Evolutionary conservation across 352 stramenopile genomes (phyloP).

Genomic region (Blastocystis sp.): DNA sequence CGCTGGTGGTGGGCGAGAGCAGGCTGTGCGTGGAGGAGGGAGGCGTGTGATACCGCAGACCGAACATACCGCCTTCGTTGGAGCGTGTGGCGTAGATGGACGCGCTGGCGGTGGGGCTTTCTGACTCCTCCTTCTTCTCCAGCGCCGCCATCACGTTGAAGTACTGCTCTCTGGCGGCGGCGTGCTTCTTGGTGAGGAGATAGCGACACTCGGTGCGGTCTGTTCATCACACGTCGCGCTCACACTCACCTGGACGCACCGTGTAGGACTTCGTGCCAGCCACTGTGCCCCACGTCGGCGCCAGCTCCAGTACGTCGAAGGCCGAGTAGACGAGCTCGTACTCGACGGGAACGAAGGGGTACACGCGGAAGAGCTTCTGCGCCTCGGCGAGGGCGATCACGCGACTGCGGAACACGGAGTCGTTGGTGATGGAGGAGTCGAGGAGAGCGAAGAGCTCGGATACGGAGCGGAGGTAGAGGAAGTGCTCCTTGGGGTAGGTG

Average conservation of each 20-base stretch:
- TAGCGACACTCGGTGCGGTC: conserved; percentile 54
- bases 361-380: conserved; percentile 52
- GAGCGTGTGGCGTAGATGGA: background rate
- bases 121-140: background rate
- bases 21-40: background rate
- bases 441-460: conserved; percentile 32
- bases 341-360: conserved; percentile 25
- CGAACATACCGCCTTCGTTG: background rate
- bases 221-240: background rate
- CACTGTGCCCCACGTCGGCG: background rate
- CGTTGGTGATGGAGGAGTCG: background rate
- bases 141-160: background rate
- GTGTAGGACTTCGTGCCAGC: conserved; percentile 16
- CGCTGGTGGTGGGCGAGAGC: background rate
- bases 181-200: background rate
- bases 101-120: background rate
- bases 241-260: background rate
- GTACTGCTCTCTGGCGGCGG: background rate
- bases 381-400: background rate
- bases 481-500: background rate
- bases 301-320: background rate
- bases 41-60: background rate
- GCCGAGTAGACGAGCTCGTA: conserved; percentile 12
- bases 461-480: background rate
- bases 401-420: conserved; percentile 4